Base-by-base conservation (phyloP, 2,329 filamentous ascomycete species). In the Paecilomyces dactylethromorphus region DNA sequence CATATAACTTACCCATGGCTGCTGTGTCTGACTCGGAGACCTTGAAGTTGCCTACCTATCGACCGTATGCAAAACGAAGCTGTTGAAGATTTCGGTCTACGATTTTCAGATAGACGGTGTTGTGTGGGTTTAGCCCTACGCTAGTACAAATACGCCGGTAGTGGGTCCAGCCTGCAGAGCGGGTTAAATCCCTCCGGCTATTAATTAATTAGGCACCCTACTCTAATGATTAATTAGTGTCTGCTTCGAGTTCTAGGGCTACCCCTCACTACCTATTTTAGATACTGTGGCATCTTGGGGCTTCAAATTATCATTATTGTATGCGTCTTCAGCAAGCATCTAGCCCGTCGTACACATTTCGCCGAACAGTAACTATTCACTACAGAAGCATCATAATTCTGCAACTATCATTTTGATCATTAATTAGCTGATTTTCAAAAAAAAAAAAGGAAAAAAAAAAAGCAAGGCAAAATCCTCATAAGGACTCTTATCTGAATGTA, bases 51-150 rank as follows among this genome's bases (percentile, higher is more conserved):
- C 69, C 70, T 74, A 68, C 70, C 71, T 74, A 69, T 74, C 71
- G 72, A 72, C 71, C 71, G 65, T 68, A 69, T 68, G 65, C 62
- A 66, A 71, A 70, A 65, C 69, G 68, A 69, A 71, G 62, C 63
- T 64, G 58, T 57, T 66, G 66, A 72, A 66, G 67, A 67, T 74
- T 74, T 73, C 67, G 66, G 66, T 74, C 67, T 69, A 71, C 62
- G 67, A 74, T 68, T 72, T 72, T 73, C 69, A 70, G 69, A 70
- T 69, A 66, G 69, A 68, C 67, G 64, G 70, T 73, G 71, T 45
- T 74, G 74, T 74, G 74, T 68, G 74, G 74, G 74, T 70, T 76
- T 69, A 75, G 73, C 75, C 75, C 75, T 77, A 77, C 70, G 60
- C 75, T 76, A 76, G 61, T 60, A 65, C 65, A 7, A 6, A 66